Percentiles rank a stretch among this genome's conserved stretches.
These are phyloP conservation scores for Sutorius eximius DNA, from an alignment of 1,284 basidiomycete species.

Conservation along the genomic window DNA sequence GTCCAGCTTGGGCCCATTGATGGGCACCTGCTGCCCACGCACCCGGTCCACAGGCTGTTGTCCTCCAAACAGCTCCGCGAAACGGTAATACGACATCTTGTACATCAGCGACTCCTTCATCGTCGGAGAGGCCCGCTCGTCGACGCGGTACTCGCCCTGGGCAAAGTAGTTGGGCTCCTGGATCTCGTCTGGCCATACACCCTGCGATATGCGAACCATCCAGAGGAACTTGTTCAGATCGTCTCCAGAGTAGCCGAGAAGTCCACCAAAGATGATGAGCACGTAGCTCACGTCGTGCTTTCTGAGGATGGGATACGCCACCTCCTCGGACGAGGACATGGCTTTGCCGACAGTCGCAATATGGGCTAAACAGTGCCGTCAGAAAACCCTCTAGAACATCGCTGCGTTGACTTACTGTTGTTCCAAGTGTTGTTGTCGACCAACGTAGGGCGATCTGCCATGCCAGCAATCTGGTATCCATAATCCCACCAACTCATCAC, in stretches of 20 bases:
- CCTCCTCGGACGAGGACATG: conserved; percentile 93
- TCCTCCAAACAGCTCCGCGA: conserved; percentile 84
- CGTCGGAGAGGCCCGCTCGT: conserved; percentile 81
- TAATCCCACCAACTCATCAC: conserved; percentile 99
- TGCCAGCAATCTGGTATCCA: conserved; percentile 98
- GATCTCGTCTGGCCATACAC: conserved; percentile 98
- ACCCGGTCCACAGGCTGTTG: conserved; percentile 78
- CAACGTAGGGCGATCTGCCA: conserved; percentile 95
- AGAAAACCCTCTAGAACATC: not conserved
- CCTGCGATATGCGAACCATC: conserved; percentile 98
- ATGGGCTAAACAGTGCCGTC: conserved; percentile 56
- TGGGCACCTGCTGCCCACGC: conserved; percentile 77
- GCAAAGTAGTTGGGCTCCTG: conserved; percentile 96
- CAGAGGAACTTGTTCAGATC: conserved; percentile 99
- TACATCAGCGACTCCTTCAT: conserved; percentile 99
- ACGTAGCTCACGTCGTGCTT: conserved; percentile 99
- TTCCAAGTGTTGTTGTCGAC: conserved; percentile 99
- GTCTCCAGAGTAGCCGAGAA: conserved; percentile 97
- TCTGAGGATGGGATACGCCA: conserved; percentile 94
- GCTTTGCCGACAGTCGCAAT: conserved; percentile 98
- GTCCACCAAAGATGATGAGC: conserved; percentile 95
- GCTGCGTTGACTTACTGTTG: conserved; percentile 71
- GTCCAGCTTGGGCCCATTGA: conserved; percentile 78
- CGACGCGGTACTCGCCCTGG: conserved; percentile 91
- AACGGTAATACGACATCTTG: conserved; percentile 97